Base-by-base conservation (phyloP, 208 protist species). In the Strigomonas culicis region DNA sequence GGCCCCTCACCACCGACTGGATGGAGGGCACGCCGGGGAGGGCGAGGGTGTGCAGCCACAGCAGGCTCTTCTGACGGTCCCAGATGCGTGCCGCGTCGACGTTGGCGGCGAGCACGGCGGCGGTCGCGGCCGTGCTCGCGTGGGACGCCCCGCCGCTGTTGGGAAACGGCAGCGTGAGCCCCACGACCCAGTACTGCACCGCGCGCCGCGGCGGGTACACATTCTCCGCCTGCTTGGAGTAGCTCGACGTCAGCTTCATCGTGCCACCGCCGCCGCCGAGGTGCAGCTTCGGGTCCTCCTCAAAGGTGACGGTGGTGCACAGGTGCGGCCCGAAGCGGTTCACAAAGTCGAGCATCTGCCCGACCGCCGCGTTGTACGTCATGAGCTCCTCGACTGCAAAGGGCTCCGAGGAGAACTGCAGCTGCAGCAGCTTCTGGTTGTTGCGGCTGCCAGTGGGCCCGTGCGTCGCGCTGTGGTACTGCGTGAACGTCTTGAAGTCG, bases 181-280 rank as follows among this genome's bases (percentile, higher is more conserved):
- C 82, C 4, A 66, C 72, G 17, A 79, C 44, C 78, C 76, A 80
- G 30, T 81, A 57, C 24, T 63, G 43, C 39, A 30, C 34, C 25
- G 73, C 72, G 15, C 75, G 72, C 4, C 77, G 74, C 27, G 66
- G 51, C 17, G 77, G 72, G 61, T 76, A 73, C 7, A 85, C 43
- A 59, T 85, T 89, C 62, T 83, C 76, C 0, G 82, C 79, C 25
- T 52, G 47, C 30, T 52, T 57, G n/a, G 77, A 81, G 41, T 60
- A 66, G 13, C 36, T 31, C 8, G 75, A 65, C 39, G 80, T 76
- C 21, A 66, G 59, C 46, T 66, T 46, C 27, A 72, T 25, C 24
- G 58, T 36, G n/a, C 51, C 50, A 4, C 34, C 6, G 41, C 41
- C 34, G 1, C 34, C 56, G 24, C 30, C 56, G 11, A 44, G 19